These are phyloP conservation scores for Botrytis aclada DNA, from an alignment of 2,329 filamentous ascomycete species.

Conservation along the genomic window DNA sequence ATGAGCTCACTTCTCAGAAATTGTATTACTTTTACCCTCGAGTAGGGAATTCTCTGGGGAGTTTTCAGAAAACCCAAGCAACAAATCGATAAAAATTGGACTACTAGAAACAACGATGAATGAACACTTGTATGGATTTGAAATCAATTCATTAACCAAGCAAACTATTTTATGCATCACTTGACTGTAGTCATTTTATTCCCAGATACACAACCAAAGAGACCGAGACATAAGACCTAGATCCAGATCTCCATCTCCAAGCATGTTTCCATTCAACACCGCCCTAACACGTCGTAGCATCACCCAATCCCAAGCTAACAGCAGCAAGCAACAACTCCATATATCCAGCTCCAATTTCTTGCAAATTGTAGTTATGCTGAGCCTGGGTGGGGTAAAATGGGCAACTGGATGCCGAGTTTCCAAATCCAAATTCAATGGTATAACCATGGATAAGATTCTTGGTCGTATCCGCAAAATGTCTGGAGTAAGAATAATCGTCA, in stretches of 20 bases:
- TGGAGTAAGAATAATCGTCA: conserved; percentile 47
- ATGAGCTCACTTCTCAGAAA: not conserved
- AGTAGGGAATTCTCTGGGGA: not conserved
- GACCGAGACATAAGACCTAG: not conserved
- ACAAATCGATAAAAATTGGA: not conserved
- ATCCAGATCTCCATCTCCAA: not conserved
- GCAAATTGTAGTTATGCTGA: conserved; percentile 45
- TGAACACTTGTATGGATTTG: not conserved
- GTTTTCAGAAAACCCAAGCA: not conserved
- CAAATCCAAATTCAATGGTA: conserved; percentile 49
- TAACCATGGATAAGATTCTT: conserved; percentile 44
- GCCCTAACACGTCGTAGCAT: conserved; percentile 21
- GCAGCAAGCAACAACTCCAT: conserved; percentile 45
- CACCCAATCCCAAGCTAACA: not conserved
- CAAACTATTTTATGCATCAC: not conserved
- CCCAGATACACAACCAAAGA: not conserved
- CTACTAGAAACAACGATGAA: not conserved
- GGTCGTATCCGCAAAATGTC: conserved; percentile 42
- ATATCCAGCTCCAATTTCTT: conserved; percentile 46
- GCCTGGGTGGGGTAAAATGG: conserved; percentile 47
- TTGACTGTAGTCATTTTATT: not conserved
- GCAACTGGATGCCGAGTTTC: conserved; percentile 27
- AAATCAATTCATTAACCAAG: not conserved
- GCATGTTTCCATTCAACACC: not conserved
- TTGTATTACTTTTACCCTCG: not conserved